Evolutionary conservation across 805 yeast species (phyloP).

Genomic region (Cyberlindnera mississippiensis): DNA sequence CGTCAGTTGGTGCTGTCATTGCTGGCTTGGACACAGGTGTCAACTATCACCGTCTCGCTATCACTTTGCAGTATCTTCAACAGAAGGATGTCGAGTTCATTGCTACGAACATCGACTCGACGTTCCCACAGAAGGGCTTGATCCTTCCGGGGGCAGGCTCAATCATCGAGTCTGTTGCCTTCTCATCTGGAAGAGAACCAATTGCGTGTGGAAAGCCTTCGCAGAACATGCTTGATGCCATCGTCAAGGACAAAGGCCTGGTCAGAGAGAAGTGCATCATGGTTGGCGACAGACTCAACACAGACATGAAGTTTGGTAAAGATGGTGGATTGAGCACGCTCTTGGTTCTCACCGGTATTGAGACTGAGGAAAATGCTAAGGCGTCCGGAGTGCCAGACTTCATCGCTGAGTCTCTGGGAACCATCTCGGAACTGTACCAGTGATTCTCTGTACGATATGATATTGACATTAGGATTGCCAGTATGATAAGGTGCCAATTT

Average conservation of each 20-base stretch:
- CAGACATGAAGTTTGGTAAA: slow-evolving; percentile 90
- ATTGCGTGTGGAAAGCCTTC: slow-evolving; percentile 92
- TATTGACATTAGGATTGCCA: too few relatives aligned
- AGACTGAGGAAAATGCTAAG: slow-evolving; percentile 60
- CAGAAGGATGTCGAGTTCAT: slow-evolving; percentile 63
- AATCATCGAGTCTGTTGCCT: slow-evolving; percentile 70
- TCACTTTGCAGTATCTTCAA: slow-evolving; percentile 77
- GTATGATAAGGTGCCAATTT: too few relatives aligned
- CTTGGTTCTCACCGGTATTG: slow-evolving; percentile 89
- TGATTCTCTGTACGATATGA: too few relatives aligned
- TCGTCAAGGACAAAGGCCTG: slow-evolving; percentile 55
- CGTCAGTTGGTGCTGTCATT: slow-evolving; percentile 78
- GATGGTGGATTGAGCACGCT: slow-evolving; percentile 84
- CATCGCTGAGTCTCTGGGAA: slow-evolving; percentile 57
- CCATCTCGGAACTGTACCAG: slow-evolving; percentile 57
- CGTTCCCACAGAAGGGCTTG: slow-evolving; percentile 85
- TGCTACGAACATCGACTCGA: slow-evolving; percentile 93
- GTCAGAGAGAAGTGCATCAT: slow-evolving; percentile 66
- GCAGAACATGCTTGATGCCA: slow-evolving; percentile 84
- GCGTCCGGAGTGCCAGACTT: slow-evolving; percentile 53
- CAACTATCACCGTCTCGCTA: slow-evolving; percentile 78
- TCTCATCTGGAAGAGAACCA: slow-evolving; percentile 77
- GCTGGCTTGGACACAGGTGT: slow-evolving; percentile 78
- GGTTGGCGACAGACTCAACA: slow-evolving; percentile 94
- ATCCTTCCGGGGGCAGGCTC: slow-evolving; percentile 96